Evolutionary conservation across 176 grass and related monocot genomes (phyloP).

Genomic region (Aechmea fasciata): DNA sequence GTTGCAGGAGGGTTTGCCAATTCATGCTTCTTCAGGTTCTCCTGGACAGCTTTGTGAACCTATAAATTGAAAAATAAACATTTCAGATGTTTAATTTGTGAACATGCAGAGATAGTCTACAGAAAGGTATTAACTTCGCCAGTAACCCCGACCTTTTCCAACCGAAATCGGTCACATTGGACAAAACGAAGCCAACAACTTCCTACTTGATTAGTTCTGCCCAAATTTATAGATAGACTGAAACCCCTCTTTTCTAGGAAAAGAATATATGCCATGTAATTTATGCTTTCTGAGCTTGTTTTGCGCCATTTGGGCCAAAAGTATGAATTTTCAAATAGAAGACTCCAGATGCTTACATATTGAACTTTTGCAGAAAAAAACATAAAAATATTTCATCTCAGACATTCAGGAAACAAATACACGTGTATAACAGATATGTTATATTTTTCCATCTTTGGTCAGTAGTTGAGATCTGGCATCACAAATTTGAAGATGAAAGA

Average conservation of each 20-base stretch:
- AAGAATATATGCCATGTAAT: neutral
- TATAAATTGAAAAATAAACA: constrained; percentile 9
- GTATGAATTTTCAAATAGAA: too few species aligned
- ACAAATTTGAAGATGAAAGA: neutral
- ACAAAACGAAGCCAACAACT: neutral
- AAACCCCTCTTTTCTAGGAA: neutral
- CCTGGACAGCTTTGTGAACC: constrained; percentile 13
- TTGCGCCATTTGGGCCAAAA: neutral
- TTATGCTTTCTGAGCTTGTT: neutral
- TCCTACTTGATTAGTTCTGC: neutral
- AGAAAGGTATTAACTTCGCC: neutral
- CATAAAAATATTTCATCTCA: too few species aligned
- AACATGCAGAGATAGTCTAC: neutral
- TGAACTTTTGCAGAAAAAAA: too few species aligned
- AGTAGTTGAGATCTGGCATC: neutral
- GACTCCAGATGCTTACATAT: too few species aligned
- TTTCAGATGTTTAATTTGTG: neutral
- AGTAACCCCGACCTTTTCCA: neutral
- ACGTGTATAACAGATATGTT: too few species aligned
- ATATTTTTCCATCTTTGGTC: neutral
- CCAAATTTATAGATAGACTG: neutral
- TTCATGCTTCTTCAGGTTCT: constrained; percentile 21
- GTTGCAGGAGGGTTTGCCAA: constrained; percentile 22
- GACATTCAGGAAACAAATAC: too few species aligned
- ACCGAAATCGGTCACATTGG: neutral